These are phyloP conservation scores for Hypoxylon sp. DNA, from an alignment of 2,329 filamentous ascomycete genomes.

Conservation along the genomic window DNA sequence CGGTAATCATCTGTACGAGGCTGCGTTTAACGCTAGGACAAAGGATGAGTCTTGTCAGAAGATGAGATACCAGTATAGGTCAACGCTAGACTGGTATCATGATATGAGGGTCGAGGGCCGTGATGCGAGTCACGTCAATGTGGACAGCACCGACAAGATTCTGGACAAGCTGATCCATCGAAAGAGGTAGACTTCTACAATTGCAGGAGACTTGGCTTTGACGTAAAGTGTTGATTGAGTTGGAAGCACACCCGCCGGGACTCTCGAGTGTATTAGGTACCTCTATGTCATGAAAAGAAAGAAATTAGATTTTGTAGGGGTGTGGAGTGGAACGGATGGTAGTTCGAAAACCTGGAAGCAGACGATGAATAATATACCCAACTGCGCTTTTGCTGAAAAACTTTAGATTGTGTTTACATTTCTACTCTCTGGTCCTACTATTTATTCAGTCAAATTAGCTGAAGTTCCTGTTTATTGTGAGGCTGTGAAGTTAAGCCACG, in stretches of 20 bases:
- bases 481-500: background rate
- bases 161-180: slow-evolving; percentile 47
- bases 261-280: background rate
- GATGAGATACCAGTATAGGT: slow-evolving; percentile 61
- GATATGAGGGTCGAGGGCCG: slow-evolving; percentile 63
- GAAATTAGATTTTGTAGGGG: background rate
- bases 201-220: background rate
- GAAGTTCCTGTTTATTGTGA: background rate
- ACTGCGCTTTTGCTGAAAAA: background rate
- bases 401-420: background rate
- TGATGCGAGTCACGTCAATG: slow-evolving; percentile 64
- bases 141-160: slow-evolving; percentile 61
- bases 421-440: background rate
- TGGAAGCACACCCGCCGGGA: background rate
- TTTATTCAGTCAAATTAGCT: background rate
- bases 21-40: slow-evolving; percentile 50
- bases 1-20: slow-evolving; percentile 62
- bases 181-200: slow-evolving; percentile 17
- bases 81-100: slow-evolving; percentile 68
- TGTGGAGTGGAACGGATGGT: background rate
- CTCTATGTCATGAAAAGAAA: background rate
- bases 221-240: background rate
- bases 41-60: slow-evolving; percentile 36
- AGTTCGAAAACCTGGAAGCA: background rate
- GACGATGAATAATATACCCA: background rate